Evolutionary conservation across 2,329 filamentous ascomycete genomes (phyloP), one percentile per base, ranked within the genome.

Genomic region (Byssothecium circinans): DNA sequence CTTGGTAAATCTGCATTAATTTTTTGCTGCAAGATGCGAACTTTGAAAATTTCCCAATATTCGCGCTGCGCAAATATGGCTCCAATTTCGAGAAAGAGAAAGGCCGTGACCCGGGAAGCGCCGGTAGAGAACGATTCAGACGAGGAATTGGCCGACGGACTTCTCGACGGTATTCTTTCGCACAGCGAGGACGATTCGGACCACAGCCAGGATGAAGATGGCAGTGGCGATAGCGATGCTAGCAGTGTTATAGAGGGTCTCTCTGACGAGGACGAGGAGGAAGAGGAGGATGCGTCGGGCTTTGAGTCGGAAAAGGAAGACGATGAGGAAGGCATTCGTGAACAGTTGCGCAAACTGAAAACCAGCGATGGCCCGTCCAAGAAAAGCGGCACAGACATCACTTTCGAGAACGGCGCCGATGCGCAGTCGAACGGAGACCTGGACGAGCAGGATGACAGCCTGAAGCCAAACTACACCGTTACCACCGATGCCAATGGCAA

Each of bases 401-500:
- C 56, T 15, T 54, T 61, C 25, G 56, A 60, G 12, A 51, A 57
- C 37, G 52, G 51, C 25, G 30, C 56, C 10, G 53, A 55, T 38
- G 39, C 40, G 10, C 46, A 56, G 17, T 47, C 51, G 6, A 63
- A 70, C 5, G 52, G 44, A n/a, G 63, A 58, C 34, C 39, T 62
- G 11, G 62, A 67, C n/a, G 56, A 56, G 8, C 43, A 54, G n/a
- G 65, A 68, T 19, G 54, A 61, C 20, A 42, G 47, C 30, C 49
- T 67, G 27, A 65, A 65, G 50, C 74, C 75, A 18, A 83, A 83
- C 62, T 84, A 80, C 68, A 81, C 76, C 25, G 75, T 86, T 53
- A 79, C 87, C 35, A 87, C 81, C 47, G 94, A 96, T 64, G 92
- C 94, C 59, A 94, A 96, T 74, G 94, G 94, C 50, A 88, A 90